Base-by-base conservation (phyloP, 129 eudicot genomes). In the Pulicaria dysenterica region DNA sequence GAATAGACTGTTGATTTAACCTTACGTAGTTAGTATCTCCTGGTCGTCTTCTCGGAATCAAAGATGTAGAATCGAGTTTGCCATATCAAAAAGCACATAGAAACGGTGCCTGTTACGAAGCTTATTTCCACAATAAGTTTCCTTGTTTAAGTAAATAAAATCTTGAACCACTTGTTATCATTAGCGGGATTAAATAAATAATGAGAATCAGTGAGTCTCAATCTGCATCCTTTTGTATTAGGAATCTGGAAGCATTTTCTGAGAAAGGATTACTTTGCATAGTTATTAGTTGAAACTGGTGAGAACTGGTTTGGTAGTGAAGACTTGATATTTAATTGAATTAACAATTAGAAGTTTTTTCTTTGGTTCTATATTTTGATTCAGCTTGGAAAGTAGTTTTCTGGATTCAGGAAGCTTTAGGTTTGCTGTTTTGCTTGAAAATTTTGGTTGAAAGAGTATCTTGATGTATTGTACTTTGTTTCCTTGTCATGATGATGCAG, bases 401-500 rank as follows among this genome's bases (percentile, higher is more conserved):
- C 67, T 34, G 58, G 58, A 44, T 44, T 45, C 54, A 15, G 65
- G 45, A 16, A 38, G 58, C 77, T 4, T 50, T 49, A 8, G 12
- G 59, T 14, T 72, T 43, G 67, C 56, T 62, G 47, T 50, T 63
- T 5, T 66, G 47, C 6, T 12, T 57, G 61, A 43, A 44, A 13
- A 6, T 55, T 37, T 69, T 45, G 34, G 11, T 3, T 63, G 24
- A 63, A 19, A 38, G 4, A 9, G 38, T 3, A 17, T 39, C 14
- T 54, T 79, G 57, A 40, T 46, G 8, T 10, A 47, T 75, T 19
- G 4, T 31, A 9, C 7, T 54, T 13, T 10, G 54, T 40, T 46
- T 53, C 6, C 0, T 38, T 72, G 16, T 0, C 14, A 38, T 37
- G 38, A 58, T 58, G 55, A 39, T 65, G 37, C 84, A 89, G 98